A percentile compares a stretch with the other conserved stretches of the same genome.
phyloP scores from a whole-genome alignment of 208 protist species.

The Wallacemonas sp. region DNA sequence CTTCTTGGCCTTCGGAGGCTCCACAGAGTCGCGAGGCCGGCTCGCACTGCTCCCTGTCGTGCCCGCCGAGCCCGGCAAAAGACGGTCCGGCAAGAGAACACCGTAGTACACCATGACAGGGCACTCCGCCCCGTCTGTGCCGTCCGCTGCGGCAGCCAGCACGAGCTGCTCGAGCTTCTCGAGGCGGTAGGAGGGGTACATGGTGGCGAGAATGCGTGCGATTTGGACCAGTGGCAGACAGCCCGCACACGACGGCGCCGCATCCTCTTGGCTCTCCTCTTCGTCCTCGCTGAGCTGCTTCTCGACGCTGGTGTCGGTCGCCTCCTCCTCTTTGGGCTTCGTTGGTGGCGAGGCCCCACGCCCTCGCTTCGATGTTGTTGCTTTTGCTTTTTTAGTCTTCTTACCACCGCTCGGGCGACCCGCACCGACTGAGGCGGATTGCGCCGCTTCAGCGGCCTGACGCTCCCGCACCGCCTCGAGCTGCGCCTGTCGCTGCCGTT shows the following conservation, averaged over 20 bases:
- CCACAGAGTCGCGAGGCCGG: no score
- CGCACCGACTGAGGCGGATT: no score
- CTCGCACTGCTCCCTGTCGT: background rate
- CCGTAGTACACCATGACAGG: constrained; percentile 56
- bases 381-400: no score
- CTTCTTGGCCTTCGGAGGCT: no score
- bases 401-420: no score
- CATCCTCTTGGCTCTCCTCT: background rate
- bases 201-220: constrained; percentile 47
- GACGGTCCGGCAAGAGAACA: constrained; percentile 58
- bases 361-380: background rate
- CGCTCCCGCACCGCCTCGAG: background rate
- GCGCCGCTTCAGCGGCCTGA: no score
- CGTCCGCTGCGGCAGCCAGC: constrained; percentile 43
- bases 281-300: background rate
- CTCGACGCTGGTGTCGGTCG: background rate
- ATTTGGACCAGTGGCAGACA: constrained; percentile 63
- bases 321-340: background rate
- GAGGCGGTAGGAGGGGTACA: constrained; percentile 71
- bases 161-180: constrained; percentile 49
- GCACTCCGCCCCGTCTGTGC: constrained; percentile 31
- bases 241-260: constrained; percentile 20
- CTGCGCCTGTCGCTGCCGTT: background rate
- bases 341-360: no score
- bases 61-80: constrained; percentile 36